Base-by-base conservation (phyloP, 139 green algal genomes). In the Micractinium conductrix region DNA sequence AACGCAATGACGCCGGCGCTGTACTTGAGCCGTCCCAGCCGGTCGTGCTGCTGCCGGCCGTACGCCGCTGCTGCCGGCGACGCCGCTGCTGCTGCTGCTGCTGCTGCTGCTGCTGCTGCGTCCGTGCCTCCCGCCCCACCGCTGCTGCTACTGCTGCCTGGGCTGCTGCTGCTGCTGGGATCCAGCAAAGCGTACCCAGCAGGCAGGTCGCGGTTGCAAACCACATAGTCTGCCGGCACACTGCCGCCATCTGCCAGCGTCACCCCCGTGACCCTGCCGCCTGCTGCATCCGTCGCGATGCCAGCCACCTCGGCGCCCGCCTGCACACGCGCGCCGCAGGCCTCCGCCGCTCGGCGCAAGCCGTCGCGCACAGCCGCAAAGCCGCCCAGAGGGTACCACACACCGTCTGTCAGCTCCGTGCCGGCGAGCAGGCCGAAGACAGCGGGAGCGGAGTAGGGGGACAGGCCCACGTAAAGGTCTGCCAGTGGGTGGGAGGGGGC, bases 401-500 rank as follows among this genome's bases (percentile, higher is more conserved):
- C 94, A 6, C 95, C 95, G 69, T 98, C 95, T 12, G 89, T 96
- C 38, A 98, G 84, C 86, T 98, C 95, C 10, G 95, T 98, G 37
- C 92, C 95, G 0, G 94, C 95, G 40, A 98, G 90, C 67, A 98
- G 80, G 60, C 75, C 91, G 89, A 96, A 98, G 48, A 95, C 93
- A 1, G 90, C 93, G 4, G 95, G 95, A 0, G 95, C 95, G 21
- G 83, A 91, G 88, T 95, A 94, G 4, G 95, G 95, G n/a, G 79
- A 88, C 1, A 98, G 84, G 26, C 94, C 95, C 19, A 98, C 95
- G 75, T 98, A 98, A 65, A 98, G 86, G 82, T 97, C 93, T 88
- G 96, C 89, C 38, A 45, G 26, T 42, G 42, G 42, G n/a, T 1
- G 24, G 43, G 53, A 0, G 30, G 48, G 2, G 19, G n/a, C n/a